A percentile compares a stretch with the other conserved stretches of the same genome.
Evolutionary conservation across 2,329 filamentous ascomycete species (phyloP).

Genomic region (Pyrenophora teres): DNA sequence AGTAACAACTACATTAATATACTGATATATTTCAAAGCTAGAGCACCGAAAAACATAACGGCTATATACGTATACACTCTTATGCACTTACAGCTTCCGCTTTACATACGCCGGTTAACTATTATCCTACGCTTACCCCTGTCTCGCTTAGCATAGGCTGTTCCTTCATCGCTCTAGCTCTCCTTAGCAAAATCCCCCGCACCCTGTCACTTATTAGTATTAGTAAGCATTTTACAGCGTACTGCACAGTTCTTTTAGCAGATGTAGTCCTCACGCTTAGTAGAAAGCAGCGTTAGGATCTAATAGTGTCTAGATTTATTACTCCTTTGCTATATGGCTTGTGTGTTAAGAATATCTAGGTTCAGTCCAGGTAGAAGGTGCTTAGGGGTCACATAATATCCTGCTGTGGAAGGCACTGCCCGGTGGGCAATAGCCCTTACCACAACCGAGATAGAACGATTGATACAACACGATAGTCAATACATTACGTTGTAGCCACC

Average conservation of each 20-base stretch:
- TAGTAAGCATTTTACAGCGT: not conserved
- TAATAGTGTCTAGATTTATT: not conserved
- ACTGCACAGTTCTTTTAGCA: not conserved
- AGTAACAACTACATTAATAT: no score
- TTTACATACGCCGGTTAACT: constrained; percentile 2
- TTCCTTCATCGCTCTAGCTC: constrained; percentile 2
- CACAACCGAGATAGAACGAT: not conserved
- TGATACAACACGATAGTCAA: no score
- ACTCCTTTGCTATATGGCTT: not conserved
- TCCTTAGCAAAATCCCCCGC: not conserved
- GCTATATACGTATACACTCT: not conserved
- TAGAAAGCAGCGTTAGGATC: not conserved
- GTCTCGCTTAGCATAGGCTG: constrained; percentile 9
- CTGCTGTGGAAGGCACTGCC: not conserved
- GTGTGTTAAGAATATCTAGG: not conserved
- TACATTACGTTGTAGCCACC: not conserved
- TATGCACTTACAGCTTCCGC: constrained; percentile 9
- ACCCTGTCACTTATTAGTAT: not conserved
- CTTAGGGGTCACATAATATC: not conserved
- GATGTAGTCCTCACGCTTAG: not conserved
- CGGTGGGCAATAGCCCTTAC: not conserved
- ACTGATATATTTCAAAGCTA: no score
- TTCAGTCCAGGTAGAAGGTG: not conserved
- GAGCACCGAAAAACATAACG: no score
- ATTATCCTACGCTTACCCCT: constrained; percentile 7